These are phyloP conservation scores for Metschnikowia baotianmanensis DNA, from an alignment of 805 yeast species.

Conservation along the genomic window DNA sequence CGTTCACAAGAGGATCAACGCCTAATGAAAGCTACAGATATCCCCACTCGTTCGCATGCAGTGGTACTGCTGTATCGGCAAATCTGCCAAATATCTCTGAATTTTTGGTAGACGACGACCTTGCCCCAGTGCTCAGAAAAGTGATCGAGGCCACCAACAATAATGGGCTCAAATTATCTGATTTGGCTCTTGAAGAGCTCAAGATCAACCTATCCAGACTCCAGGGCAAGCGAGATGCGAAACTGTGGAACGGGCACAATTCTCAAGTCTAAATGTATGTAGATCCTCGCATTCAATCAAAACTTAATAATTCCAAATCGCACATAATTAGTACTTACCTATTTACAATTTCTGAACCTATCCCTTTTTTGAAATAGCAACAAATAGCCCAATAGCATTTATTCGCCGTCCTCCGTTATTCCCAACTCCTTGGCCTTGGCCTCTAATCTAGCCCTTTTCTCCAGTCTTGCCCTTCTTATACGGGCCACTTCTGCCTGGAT, in stretches of 20 bases:
- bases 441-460: conserved; percentile 70
- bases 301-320: no score
- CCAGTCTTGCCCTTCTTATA: conserved; percentile 71
- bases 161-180: conserved; percentile 19
- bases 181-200: conserved; percentile 27
- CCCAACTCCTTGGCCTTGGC: conserved; percentile 69
- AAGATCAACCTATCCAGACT: conserved; percentile 21
- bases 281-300: no score
- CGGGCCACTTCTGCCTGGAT: conserved; percentile 89
- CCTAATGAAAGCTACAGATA: background rate
- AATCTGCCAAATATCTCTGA: background rate
- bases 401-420: conserved; percentile 45
- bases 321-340: background rate
- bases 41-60: conserved; percentile 6
- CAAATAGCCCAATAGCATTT: background rate
- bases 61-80: background rate
- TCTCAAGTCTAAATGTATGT: background rate
- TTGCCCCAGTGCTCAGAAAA: conserved; percentile 14
- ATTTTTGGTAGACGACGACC: conserved; percentile 13
- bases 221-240: conserved; percentile 7
- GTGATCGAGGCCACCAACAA: conserved; percentile 22
- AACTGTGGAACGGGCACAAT: conserved; percentile 1
- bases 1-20: background rate
- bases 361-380: background rate
- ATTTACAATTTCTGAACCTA: conserved; percentile 19